Conservation (phyloP, 345 rosid genomes). For the Tarenaya hassleriana region DNA sequence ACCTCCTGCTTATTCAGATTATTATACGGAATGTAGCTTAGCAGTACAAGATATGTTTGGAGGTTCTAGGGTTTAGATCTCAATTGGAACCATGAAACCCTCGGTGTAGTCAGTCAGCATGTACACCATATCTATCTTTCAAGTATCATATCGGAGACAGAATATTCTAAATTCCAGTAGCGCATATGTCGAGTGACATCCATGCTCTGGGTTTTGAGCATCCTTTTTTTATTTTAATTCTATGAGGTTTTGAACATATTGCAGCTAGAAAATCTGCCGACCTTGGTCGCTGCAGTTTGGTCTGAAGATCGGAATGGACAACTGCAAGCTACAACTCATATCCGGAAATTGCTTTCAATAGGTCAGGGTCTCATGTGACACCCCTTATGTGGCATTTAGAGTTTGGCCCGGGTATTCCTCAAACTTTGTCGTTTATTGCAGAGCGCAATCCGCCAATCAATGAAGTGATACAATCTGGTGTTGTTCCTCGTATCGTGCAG, state of each 20-base stretch:
- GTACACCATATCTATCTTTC: too few species aligned
- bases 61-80: not conserved
- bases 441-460: constrained; percentile 80
- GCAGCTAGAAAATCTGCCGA: constrained; percentile 51
- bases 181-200: not conserved
- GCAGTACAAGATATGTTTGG: not conserved
- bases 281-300: constrained; percentile 51
- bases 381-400: not conserved
- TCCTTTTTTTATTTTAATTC: not conserved
- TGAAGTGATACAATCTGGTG: constrained; percentile 75
- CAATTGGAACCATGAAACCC: not conserved
- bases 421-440: constrained; percentile 14
- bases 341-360: constrained; percentile 64
- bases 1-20: not conserved
- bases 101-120: too few species aligned
- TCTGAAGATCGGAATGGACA: constrained; percentile 43
- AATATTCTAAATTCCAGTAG: not conserved
- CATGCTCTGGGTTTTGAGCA: not conserved
- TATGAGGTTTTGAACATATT: constrained; percentile 3
- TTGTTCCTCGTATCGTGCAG: constrained; percentile 81
- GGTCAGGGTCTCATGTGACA: constrained; percentile 26
- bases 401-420: not conserved
- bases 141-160: too few species aligned
- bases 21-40: not conserved
- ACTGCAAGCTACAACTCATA: constrained; percentile 53